These are phyloP conservation scores for Colletotrichum sidae DNA, from an alignment of 2,329 filamentous ascomycete species.

Conservation along the genomic window DNA sequence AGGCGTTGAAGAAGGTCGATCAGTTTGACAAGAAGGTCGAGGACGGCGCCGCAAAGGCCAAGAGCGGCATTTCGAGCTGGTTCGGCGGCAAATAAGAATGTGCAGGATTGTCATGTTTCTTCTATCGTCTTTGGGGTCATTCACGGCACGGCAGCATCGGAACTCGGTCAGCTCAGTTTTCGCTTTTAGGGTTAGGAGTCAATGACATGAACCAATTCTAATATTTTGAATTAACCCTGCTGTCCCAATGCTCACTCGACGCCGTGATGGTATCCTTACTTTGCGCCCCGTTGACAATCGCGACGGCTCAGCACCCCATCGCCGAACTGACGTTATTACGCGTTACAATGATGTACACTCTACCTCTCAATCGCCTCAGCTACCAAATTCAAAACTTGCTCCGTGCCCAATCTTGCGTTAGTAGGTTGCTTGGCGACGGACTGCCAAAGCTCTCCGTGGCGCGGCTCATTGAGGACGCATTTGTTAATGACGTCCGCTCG, in stretches of 20 bases:
- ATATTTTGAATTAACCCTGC: constrained; percentile 13
- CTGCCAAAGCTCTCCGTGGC: constrained; percentile 95
- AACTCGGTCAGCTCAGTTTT: constrained; percentile 5
- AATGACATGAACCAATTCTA: constrained; percentile 12
- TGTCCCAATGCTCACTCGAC: background rate
- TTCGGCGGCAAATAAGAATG: constrained; percentile 72
- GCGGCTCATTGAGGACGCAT: constrained; percentile 85
- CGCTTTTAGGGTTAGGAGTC: constrained; percentile 6
- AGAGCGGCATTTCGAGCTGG: constrained; percentile 87
- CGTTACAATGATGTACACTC: constrained; percentile 7
- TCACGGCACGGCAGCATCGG: constrained; percentile 19
- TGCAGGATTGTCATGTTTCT: background rate
- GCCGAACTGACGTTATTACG: background rate
- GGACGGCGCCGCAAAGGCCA: constrained; percentile 82
- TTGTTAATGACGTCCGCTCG: constrained; percentile 84
- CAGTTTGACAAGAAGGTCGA: constrained; percentile 86
- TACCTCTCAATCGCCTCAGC: constrained; percentile 59
- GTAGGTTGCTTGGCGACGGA: constrained; percentile 84
- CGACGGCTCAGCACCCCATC: background rate
- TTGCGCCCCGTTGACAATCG: background rate
- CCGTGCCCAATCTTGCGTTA: constrained; percentile 79
- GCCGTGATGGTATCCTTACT: background rate
- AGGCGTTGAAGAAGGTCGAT: constrained; percentile 79
- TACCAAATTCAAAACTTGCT: constrained; percentile 87
- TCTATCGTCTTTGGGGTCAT: background rate